These are phyloP conservation scores for Paraleonurus japonicus DNA, from an alignment of 257 asterid species.

Conservation along the genomic window DNA sequence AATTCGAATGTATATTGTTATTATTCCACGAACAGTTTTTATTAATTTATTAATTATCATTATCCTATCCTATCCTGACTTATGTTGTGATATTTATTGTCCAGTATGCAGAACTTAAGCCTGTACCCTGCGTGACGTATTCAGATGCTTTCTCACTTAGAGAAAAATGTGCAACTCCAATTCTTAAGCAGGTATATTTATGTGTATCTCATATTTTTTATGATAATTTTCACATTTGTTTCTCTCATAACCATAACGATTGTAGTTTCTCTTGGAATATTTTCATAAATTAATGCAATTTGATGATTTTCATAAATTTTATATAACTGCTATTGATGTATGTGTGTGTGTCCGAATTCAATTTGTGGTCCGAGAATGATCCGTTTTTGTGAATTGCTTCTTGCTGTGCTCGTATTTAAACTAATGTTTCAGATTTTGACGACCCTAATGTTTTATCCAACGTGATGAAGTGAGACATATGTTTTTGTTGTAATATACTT, in stretches of 20 bases:
- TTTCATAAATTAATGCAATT: slow-evolving; percentile 8
- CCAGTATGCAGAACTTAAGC: slow-evolving; percentile 99
- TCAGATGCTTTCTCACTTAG: slow-evolving; percentile 72
- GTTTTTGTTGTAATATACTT: neutral
- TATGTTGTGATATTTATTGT: slow-evolving; percentile 22
- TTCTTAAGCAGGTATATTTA: slow-evolving; percentile 76
- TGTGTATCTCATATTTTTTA: slow-evolving; percentile 1
- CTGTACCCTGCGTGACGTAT: slow-evolving; percentile 91
- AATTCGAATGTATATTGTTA: neutral
- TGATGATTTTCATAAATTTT: neutral
- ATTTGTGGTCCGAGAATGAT: neutral
- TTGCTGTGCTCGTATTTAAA: neutral
- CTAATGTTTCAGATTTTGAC: neutral
- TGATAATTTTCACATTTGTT: neutral
- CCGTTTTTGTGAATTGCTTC: neutral
- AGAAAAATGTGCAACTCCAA: slow-evolving; percentile 88
- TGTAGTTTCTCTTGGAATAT: neutral
- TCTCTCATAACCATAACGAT: neutral
- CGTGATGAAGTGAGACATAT: neutral
- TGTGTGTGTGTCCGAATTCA: neutral
- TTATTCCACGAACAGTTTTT: neutral
- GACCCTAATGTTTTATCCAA: neutral
- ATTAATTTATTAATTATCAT: neutral
- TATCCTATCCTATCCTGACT: neutral
- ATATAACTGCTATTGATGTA: neutral